These are phyloP conservation scores for Sphaerulina vaccinii DNA, from an alignment of 2,329 filamentous ascomycete species.

Conservation along the genomic window DNA sequence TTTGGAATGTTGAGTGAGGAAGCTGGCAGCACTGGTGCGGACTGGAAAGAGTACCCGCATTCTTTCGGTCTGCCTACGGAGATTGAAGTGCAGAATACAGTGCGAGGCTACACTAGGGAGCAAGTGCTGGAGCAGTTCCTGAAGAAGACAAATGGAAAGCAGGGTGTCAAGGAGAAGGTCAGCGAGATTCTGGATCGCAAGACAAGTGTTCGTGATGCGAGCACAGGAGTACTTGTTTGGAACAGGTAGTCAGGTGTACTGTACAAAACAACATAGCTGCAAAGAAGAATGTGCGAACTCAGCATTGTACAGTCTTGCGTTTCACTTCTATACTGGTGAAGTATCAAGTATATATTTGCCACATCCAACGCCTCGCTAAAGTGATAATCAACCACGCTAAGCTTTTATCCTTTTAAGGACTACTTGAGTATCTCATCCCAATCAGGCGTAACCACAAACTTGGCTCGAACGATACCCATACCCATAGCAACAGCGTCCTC, in stretches of 20 bases:
- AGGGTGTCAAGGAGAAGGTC: conserved; percentile 58
- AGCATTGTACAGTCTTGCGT: background rate
- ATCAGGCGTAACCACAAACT: conserved; percentile 63
- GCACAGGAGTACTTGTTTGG: conserved; percentile 1
- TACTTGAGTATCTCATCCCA: conserved; percentile 53
- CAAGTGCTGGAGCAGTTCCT: conserved; percentile 44
- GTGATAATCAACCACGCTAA: background rate
- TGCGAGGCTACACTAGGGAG: conserved; percentile 36
- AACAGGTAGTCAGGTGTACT: background rate
- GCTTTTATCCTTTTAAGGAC: background rate
- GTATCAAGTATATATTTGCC: background rate
- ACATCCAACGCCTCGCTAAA: conserved; percentile 3
- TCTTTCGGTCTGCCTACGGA: conserved; percentile 72
- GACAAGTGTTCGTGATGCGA: conserved; percentile 16
- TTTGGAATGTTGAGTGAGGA: conserved; percentile 57
- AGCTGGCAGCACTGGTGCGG: conserved; percentile 41
- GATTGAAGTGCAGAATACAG: conserved; percentile 52
- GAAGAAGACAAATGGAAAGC: conserved; percentile 44
- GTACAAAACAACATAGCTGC: background rate
- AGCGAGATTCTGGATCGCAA: conserved; percentile 58
- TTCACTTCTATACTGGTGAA: no score
- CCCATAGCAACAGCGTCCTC: conserved; percentile 42
- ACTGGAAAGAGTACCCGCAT: conserved; percentile 75
- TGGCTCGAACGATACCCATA: conserved; percentile 61
- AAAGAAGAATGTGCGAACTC: background rate